These are phyloP conservation scores for Yarrowia galli DNA, from an alignment of 1,139 yeast species.

Conservation along the genomic window DNA sequence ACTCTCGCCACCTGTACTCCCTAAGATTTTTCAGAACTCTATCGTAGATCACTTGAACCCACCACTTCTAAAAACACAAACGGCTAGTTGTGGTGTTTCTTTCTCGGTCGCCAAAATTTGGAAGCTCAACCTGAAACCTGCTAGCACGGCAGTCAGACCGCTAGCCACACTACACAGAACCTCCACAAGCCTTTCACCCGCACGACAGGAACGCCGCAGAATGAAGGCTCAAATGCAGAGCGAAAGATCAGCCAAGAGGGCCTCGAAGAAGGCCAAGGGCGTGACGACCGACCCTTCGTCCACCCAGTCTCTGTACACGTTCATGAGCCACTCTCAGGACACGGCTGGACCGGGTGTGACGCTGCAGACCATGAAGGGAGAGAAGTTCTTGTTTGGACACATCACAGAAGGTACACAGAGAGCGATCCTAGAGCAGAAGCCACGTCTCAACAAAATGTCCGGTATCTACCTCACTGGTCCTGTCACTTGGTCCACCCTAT, in stretches of 20 bases:
- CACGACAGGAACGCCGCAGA: not conserved
- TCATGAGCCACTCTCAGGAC: conserved; percentile 68
- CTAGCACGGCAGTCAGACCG: conserved; percentile 10
- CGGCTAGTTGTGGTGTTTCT: not conserved
- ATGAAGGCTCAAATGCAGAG: not conserved
- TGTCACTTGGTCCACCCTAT: conserved; percentile 73
- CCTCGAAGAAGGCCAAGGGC: not conserved
- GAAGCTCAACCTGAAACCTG: not conserved
- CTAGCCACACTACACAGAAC: not conserved
- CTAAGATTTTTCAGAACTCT: conserved; percentile 1
- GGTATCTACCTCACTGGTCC: conserved; percentile 79
- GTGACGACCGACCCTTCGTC: not conserved
- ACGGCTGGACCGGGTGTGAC: conserved; percentile 66
- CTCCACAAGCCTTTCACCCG: not conserved
- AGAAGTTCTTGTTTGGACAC: conserved; percentile 76
- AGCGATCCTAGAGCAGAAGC: conserved; percentile 55
- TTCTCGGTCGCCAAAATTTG: not conserved
- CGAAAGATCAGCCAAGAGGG: not conserved
- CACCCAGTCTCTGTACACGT: conserved; percentile 40
- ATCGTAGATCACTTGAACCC: not conserved
- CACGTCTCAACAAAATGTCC: conserved; percentile 56
- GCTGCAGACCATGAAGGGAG: conserved; percentile 60
- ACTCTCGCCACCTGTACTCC: too few relatives aligned
- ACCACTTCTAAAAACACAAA: not conserved
- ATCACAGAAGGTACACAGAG: conserved; percentile 89